A percentile compares a stretch with the other conserved stretches of the same genome.
These are phyloP conservation scores for Delonix regia DNA, from an alignment of 306 rosid genomes.

Conservation along the genomic window DNA sequence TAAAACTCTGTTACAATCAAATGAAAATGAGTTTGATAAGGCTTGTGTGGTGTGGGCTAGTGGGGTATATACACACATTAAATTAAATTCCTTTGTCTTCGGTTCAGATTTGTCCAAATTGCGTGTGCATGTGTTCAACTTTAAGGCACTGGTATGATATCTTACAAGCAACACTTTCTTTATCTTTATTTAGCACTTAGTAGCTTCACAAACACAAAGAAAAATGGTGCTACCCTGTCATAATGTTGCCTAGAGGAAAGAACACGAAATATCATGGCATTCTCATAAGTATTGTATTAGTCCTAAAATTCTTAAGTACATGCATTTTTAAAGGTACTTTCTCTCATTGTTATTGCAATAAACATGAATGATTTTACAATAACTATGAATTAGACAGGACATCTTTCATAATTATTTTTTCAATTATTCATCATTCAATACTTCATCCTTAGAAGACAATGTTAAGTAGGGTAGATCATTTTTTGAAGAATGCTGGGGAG, in stretches of 20 bases:
- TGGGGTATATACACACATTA: neutral
- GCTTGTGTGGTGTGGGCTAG: neutral
- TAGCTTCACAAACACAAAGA: neutral
- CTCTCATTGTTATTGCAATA: too few species aligned
- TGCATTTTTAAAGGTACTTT: too few species aligned
- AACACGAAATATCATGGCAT: too few species aligned
- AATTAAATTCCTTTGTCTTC: constrained; percentile 3
- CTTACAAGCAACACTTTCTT: constrained; percentile 44
- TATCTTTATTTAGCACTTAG: neutral
- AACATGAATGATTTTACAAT: too few species aligned
- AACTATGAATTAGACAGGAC: neutral
- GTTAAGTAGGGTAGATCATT: neutral
- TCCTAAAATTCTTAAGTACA: too few species aligned
- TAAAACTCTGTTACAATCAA: neutral
- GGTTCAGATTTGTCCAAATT: neutral
- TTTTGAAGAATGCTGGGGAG: neutral
- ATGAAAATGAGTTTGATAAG: neutral
- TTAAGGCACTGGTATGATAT: constrained; percentile 21
- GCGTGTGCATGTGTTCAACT: constrained; percentile 6
- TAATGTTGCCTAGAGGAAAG: neutral
- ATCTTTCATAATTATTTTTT: neutral
- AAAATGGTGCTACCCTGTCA: neutral
- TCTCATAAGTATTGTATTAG: too few species aligned
- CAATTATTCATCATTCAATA: neutral
- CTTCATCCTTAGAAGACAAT: constrained; percentile 1